Base-by-base conservation (phyloP, 2,329 filamentous ascomycete species). In the Penicillium hesseltinei region DNA sequence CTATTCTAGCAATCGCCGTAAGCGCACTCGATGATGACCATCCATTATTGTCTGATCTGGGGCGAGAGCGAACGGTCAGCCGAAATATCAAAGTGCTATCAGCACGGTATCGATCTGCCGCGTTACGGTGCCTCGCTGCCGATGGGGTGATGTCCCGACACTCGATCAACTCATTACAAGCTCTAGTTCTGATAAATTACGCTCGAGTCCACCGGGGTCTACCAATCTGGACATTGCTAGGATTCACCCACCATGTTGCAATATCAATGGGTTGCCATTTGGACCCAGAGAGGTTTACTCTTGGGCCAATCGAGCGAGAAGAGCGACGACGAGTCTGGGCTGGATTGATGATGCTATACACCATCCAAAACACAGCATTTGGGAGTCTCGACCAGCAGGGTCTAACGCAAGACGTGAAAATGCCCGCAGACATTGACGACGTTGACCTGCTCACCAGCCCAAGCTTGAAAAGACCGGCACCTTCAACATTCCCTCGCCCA, bases 251-350 rank as follows among this genome's bases (percentile, higher is more conserved):
- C 42, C 70, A 78, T 52, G 71, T 76, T 40, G 73, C 74, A n/a
- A 70, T 76, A 38, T 71, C 70, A 0, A 74, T 78, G 66, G 75
- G 75, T 7, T 77, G 74, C 39, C 75, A 78, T 57, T 64, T 78
- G 13, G 75, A 78, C 45, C 74, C 75, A 10, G 69, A 72, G 21
- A 63, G 69, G 35, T 75, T 77, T 36, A 59, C 60, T 2, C 63
- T 78, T 1, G 69, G 68, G 13, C 57, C 67, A 2, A 66, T 78
- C 6, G 71, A 75, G 60, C 68, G 69, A 13, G 75, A 78, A 59
- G 71, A 77, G 55, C 66, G 75, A 43, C 69, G 75, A 19, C 69
- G 75, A 21, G 71, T 70, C 25, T 78, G 75, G 75, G 69, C 73
- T 4, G 75, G 70, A 0, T 50, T 78, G 8, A 73, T 74, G 66